Conservation (phyloP, 163 green algal species). For the Scenedesmus sp. region DNA sequence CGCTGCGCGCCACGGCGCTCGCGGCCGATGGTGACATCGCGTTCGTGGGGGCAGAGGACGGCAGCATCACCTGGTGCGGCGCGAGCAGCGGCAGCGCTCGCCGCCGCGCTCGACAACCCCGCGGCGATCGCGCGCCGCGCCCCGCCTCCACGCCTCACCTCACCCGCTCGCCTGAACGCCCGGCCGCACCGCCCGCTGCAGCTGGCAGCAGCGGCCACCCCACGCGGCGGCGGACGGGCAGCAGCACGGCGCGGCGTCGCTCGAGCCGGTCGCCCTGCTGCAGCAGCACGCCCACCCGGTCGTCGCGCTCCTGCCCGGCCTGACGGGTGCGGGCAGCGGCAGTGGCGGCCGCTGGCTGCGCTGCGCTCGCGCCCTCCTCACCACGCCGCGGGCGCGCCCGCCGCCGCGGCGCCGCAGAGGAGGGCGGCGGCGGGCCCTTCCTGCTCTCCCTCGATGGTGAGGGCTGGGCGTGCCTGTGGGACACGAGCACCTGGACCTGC, state of each 20-base stretch:
- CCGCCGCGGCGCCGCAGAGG: no score
- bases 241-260: neutral
- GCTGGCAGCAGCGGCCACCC: neutral
- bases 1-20: neutral
- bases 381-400: neutral
- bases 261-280: slow-evolving; percentile 34
- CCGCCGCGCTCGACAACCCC: no score
- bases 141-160: no score
- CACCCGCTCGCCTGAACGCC: no score
- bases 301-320: slow-evolving; percentile 29
- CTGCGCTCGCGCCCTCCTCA: neutral
- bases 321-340: neutral
- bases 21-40: neutral
- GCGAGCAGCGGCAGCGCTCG: no score
- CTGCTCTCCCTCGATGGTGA: slow-evolving; percentile 42
- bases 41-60: slow-evolving; percentile 10
- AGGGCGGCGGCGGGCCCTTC: neutral
- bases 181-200: no score
- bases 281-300: slow-evolving; percentile 32
- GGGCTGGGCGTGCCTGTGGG: slow-evolving; percentile 40
- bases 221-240: neutral
- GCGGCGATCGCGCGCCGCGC: no score
- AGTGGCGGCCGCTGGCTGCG: neutral
- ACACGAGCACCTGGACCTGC: slow-evolving; percentile 26
- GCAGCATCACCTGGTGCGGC: slow-evolving; percentile 31